A percentile compares a stretch with the other conserved stretches of the same genome.
phyloP scores from a whole-genome alignment of 2,329 filamentous ascomycete species.

The Peltaster fructicola region DNA sequence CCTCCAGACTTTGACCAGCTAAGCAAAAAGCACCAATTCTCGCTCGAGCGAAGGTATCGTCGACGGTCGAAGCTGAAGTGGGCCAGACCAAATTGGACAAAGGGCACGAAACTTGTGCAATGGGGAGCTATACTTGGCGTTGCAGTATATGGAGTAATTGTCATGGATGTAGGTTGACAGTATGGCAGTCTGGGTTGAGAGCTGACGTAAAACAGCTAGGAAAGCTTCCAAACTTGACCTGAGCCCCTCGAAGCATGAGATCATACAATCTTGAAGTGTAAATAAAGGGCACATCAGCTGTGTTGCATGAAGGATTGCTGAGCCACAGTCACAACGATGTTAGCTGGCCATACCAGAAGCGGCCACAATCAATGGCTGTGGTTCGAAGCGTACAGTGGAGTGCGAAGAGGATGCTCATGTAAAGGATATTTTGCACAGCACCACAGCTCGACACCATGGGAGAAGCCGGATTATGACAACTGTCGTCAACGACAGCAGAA shows the following conservation, averaged over 20 bases:
- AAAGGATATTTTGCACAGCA: too few relatives aligned
- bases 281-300: background rate
- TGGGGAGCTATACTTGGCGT: slow-evolving; percentile 40
- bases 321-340: background rate
- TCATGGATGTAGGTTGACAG: slow-evolving; percentile 32
- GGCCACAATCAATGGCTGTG: too few relatives aligned
- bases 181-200: slow-evolving; percentile 27
- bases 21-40: slow-evolving; percentile 54
- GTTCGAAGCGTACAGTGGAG: too few relatives aligned
- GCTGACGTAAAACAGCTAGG: slow-evolving; percentile 33
- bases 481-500: too few relatives aligned
- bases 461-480: too few relatives aligned
- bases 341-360: too few relatives aligned
- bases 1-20: slow-evolving; percentile 59
- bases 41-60: slow-evolving; percentile 64
- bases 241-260: background rate
- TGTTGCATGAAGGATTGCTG: background rate
- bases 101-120: slow-evolving; percentile 47
- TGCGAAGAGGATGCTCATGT: too few relatives aligned
- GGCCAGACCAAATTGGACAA: slow-evolving; percentile 46
- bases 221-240: slow-evolving; percentile 19
- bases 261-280: background rate
- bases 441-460: too few relatives aligned
- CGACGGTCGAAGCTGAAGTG: slow-evolving; percentile 46
- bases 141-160: slow-evolving; percentile 39